Evolutionary conservation across 2,329 filamentous ascomycete species (phyloP).

Genomic region (Colletotrichum navitas): DNA sequence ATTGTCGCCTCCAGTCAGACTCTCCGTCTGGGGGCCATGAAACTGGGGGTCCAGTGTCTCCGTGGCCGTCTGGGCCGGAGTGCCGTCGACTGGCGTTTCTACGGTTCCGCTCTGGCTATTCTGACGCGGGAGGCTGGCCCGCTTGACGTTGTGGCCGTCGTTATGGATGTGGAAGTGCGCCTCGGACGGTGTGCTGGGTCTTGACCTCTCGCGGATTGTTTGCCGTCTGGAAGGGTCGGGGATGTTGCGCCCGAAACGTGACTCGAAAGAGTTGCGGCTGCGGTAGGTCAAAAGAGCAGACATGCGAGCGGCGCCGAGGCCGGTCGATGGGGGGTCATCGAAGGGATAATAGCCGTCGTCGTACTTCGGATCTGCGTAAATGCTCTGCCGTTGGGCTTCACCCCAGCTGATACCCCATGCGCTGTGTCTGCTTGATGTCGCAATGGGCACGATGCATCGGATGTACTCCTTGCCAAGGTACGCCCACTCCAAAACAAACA

Average conservation of each 20-base stretch:
- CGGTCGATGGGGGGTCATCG: constrained; percentile 85
- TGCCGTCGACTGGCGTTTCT: constrained; percentile 29
- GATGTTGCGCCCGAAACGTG: constrained; percentile 92
- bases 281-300: constrained; percentile 95
- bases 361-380: constrained; percentile 98
- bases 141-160: constrained; percentile 78
- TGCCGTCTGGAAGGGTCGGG: constrained; percentile 87
- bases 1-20: constrained; percentile 64
- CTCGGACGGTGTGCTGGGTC: constrained; percentile 73
- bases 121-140: constrained; percentile 62
- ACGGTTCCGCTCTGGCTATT: constrained; percentile 50
- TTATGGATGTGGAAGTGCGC: constrained; percentile 87
- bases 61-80: constrained; percentile 50
- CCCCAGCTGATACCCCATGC: constrained; percentile 95
- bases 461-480: constrained; percentile 92
- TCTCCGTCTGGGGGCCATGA: constrained; percentile 68
- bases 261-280: constrained; percentile 96
- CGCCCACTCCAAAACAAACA: constrained; percentile 92
- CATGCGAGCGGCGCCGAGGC: constrained; percentile 95
- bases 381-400: constrained; percentile 89
- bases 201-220: constrained; percentile 79
- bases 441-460: constrained; percentile 83
- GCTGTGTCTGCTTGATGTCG: constrained; percentile 86
- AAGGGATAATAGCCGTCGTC: constrained; percentile 96
- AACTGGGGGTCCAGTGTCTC: constrained; percentile 73